A percentile compares a stretch with the other conserved stretches of the same genome.
Evolutionary conservation across 768 basidiomycete species (phyloP).

Genomic region (Chlorophyllum brunneum): DNA sequence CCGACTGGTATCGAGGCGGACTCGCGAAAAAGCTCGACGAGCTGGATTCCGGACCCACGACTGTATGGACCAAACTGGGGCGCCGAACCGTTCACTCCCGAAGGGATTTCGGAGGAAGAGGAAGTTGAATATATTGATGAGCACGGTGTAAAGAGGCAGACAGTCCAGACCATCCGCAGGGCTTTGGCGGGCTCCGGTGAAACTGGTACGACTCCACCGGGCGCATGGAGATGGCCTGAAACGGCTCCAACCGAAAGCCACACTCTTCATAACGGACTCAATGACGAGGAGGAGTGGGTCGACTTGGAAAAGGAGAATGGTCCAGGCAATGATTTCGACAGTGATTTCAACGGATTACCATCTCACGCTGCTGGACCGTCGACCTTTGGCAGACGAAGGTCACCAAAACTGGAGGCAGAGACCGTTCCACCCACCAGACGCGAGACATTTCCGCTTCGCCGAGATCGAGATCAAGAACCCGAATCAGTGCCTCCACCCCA

Average conservation of each 20-base stretch:
- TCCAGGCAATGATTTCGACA: conserved; percentile 34
- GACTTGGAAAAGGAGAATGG: conserved; percentile 44
- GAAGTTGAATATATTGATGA: conserved; percentile 34
- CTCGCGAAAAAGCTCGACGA: conserved; percentile 24
- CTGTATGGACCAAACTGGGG: conserved; percentile 54
- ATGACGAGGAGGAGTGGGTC: conserved; percentile 52
- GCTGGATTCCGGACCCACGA: conserved; percentile 50
- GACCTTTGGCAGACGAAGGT: conserved; percentile 29
- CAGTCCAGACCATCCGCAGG: background rate
- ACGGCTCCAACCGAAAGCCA: conserved; percentile 4
- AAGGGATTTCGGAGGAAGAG: conserved; percentile 15
- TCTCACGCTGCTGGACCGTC: conserved; percentile 32
- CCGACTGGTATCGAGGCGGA: conserved; percentile 23
- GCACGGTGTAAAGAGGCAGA: conserved; percentile 24
- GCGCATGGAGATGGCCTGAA: conserved; percentile 2
- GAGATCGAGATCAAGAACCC: conserved; percentile 25
- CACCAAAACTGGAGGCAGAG: conserved; percentile 31
- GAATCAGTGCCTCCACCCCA: conserved; percentile 55
- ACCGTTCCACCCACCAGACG: conserved; percentile 35
- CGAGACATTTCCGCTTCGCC: conserved; percentile 64
- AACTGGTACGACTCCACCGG: conserved; percentile 16
- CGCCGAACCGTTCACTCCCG: conserved; percentile 15
- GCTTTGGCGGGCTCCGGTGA: conserved; percentile 5
- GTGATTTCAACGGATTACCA: conserved; percentile 33
- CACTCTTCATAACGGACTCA: conserved; percentile 18